These are phyloP conservation scores for Physocladia obscura DNA, from an alignment of 192 early-diverging fungal genomes.

Conservation along the genomic window DNA sequence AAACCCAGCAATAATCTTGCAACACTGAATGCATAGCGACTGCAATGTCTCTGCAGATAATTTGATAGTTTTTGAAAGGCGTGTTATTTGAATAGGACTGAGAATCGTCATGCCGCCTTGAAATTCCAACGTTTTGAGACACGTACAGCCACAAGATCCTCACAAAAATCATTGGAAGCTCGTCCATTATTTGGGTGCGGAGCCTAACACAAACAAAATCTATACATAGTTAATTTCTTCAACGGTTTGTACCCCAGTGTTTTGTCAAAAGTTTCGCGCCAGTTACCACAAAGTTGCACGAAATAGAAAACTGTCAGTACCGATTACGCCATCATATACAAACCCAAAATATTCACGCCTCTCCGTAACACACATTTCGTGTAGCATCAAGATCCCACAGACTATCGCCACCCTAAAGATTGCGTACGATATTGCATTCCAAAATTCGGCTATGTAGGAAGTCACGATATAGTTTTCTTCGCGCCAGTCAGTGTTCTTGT, in stretches of 20 bases:
- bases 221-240: no score
- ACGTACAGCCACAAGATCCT: constrained; percentile 21
- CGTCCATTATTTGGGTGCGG: constrained; percentile 47
- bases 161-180: constrained; percentile 64
- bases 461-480: constrained; percentile 67
- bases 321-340: not conserved
- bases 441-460: constrained; percentile 69
- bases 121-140: no score
- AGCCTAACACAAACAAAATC: not conserved
- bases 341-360: not conserved
- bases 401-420: not conserved
- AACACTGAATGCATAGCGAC: not conserved
- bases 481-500: constrained; percentile 49
- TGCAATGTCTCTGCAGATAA: not conserved
- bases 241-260: no score
- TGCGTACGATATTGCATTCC: not conserved
- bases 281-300: not conserved
- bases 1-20: constrained; percentile 34
- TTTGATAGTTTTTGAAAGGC: not conserved
- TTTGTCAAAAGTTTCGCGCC: no score
- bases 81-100: constrained; percentile 26
- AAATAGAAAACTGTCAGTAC: not conserved
- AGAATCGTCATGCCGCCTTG: not conserved
- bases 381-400: not conserved
- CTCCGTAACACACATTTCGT: not conserved